These are phyloP conservation scores for Halophytophthora batemanensis DNA, from an alignment of 352 stramenopile genomes.

Conservation along the genomic window DNA sequence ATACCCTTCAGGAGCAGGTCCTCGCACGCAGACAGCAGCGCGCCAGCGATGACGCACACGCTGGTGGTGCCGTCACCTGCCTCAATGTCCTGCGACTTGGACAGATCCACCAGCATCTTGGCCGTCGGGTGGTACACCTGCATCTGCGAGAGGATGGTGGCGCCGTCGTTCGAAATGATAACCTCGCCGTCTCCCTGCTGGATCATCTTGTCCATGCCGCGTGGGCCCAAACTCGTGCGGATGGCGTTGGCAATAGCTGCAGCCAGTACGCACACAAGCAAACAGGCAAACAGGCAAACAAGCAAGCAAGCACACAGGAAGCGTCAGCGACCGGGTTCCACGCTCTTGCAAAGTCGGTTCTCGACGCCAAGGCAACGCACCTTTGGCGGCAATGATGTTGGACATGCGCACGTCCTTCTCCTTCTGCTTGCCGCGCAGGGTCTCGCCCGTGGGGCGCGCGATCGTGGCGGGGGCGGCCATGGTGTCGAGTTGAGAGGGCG, in stretches of 20 bases:
- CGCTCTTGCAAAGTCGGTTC: background rate
- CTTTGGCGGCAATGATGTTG: conserved; percentile 98
- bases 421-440: conserved; percentile 90
- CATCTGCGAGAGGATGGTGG: conserved; percentile 99
- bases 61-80: conserved; percentile 97
- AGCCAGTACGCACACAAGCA: background rate
- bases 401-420: conserved; percentile 98
- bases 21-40: conserved; percentile 95
- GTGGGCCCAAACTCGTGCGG: conserved; percentile 96
- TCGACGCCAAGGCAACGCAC: conserved; percentile 28
- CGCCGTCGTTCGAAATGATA: conserved; percentile 99
- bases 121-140: conserved; percentile 98
- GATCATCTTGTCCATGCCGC: conserved; percentile 99
- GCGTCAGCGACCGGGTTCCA: background rate
- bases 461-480: conserved; percentile 49
- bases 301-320: conserved; percentile 3
- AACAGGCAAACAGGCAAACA: too few relatives aligned
- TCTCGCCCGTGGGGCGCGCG: conserved; percentile 66
- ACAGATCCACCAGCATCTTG: conserved; percentile 99
- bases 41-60: conserved; percentile 98
- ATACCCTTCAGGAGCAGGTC: conserved; percentile 94
- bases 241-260: conserved; percentile 97
- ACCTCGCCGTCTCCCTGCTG: conserved; percentile 97
- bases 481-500: background rate
- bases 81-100: conserved; percentile 99